These are phyloP conservation scores for Epichloe elymi DNA, from an alignment of 2,329 filamentous ascomycete species.

Conservation along the genomic window DNA sequence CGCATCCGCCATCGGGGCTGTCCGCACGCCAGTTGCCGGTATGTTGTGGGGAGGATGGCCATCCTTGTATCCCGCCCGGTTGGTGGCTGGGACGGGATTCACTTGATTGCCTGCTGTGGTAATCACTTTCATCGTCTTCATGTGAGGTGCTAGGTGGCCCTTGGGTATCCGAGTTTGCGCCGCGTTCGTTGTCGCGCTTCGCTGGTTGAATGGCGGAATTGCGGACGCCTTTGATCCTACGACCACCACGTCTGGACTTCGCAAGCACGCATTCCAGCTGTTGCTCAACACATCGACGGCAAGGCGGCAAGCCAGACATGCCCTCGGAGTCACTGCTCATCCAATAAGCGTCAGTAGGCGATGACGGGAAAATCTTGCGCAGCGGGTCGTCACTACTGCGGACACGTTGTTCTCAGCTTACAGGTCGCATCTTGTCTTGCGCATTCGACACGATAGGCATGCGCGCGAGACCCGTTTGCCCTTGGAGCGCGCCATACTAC, in stretches of 20 bases:
- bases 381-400: background rate
- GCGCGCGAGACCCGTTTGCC: constrained; percentile 20
- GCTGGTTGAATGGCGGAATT: constrained; percentile 4
- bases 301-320: constrained; percentile 22
- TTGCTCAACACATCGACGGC: constrained; percentile 25
- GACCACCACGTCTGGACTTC: constrained; percentile 26
- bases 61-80: constrained; percentile 1
- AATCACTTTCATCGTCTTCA: constrained; percentile 6
- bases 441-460: constrained; percentile 18
- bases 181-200: background rate
- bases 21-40: constrained; percentile 7
- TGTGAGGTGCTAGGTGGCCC: background rate
- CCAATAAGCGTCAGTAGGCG: constrained; percentile 6
- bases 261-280: constrained; percentile 25
- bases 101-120: constrained; percentile 1
- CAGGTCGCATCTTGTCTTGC: constrained; percentile 21
- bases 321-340: constrained; percentile 18
- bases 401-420: constrained; percentile 8
- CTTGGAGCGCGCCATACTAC: constrained; percentile 8
- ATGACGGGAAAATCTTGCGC: background rate
- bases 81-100: background rate
- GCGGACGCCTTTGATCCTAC: constrained; percentile 18
- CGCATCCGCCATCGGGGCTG: constrained; percentile 6
- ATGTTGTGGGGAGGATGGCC: constrained; percentile 8
- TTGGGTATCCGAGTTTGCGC: background rate